Conservation (phyloP, 2,329 filamentous ascomycete species). For the Aspergillus eucalypticola region DNA sequence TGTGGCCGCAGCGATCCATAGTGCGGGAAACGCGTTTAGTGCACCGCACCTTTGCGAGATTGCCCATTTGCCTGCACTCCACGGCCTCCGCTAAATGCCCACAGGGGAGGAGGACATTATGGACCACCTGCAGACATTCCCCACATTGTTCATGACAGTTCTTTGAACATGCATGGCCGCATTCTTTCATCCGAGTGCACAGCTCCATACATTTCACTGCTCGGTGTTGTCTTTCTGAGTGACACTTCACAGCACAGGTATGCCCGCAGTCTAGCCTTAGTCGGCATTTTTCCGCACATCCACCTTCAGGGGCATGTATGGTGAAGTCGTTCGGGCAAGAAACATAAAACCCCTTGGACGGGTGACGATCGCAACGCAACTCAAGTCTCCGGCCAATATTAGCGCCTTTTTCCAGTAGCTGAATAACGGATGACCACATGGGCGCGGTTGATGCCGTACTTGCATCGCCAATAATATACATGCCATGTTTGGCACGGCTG, state of each 20-base stretch:
- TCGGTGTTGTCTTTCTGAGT: slow-evolving; percentile 11
- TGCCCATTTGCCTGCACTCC: neutral
- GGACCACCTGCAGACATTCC: neutral
- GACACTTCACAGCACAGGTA: slow-evolving; percentile 17
- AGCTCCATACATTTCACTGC: slow-evolving; percentile 11
- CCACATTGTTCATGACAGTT: slow-evolving; percentile 15
- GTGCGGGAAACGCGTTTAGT: neutral
- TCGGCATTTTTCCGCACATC: slow-evolving; percentile 9
- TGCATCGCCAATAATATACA: slow-evolving; percentile 21
- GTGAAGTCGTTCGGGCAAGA: slow-evolving; percentile 8
- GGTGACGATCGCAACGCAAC: slow-evolving; percentile 15
- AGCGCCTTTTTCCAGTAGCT: neutral
- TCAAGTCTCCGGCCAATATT: slow-evolving; percentile 11
- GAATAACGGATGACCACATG: slow-evolving; percentile 16
- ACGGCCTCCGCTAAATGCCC: slow-evolving; percentile 8
- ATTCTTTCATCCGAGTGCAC: slow-evolving; percentile 8
- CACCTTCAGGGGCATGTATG: slow-evolving; percentile 7
- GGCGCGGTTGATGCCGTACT: slow-evolving; percentile 12
- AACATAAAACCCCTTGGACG: neutral
- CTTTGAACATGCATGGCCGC: slow-evolving; percentile 15
- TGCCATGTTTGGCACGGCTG: slow-evolving; percentile 19
- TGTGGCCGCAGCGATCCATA: slow-evolving; percentile 4
- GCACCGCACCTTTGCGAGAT: slow-evolving; percentile 2
- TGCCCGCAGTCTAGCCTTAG: slow-evolving; percentile 12
- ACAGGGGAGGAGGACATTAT: slow-evolving; percentile 8